Percentiles rank a stretch among this genome's conserved stretches.
Conservation (phyloP, 352 stramenopile genomes). For the Globisporangium nodosum region DNA sequence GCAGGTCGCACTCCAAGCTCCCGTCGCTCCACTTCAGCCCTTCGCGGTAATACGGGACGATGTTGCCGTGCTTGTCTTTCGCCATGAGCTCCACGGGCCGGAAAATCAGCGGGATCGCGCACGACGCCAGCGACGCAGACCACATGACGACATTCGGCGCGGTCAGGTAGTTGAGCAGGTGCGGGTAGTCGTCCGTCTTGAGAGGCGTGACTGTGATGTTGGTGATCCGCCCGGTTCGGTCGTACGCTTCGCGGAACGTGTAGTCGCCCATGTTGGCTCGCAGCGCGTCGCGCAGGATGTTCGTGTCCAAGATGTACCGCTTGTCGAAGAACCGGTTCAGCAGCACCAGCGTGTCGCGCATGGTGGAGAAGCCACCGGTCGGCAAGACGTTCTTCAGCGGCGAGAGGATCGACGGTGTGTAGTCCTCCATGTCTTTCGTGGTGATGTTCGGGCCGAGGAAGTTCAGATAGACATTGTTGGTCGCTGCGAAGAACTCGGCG, state of each 20-base stretch:
- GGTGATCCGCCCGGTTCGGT: constrained; percentile 96
- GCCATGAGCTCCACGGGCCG: constrained; percentile 92
- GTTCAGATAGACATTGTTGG: constrained; percentile 37
- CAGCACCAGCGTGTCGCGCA: constrained; percentile 53
- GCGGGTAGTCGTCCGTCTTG: constrained; percentile 89
- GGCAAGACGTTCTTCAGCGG: constrained; percentile 42
- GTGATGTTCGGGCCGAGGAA: constrained; percentile 72
- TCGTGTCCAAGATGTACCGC: constrained; percentile 63
- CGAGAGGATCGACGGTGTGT: constrained; percentile 48
- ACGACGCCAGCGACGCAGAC: constrained; percentile 94
- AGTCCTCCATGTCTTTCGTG: constrained; percentile 46
- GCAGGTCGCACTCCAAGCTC: constrained; percentile 91
- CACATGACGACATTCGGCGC: constrained; percentile 98
- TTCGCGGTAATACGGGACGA: constrained; percentile 77
- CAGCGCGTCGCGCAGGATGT: constrained; percentile 62
- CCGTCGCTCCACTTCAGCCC: constrained; percentile 93
- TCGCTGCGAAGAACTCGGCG: constrained; percentile 39
- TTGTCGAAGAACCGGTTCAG: constrained; percentile 66
- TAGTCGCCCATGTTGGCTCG: constrained; percentile 94
- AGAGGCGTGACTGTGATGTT: constrained; percentile 98
- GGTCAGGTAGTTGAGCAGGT: constrained; percentile 98
- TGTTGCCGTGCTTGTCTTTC: constrained; percentile 88
- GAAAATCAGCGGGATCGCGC: constrained; percentile 94
- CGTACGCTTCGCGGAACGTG: constrained; percentile 98
- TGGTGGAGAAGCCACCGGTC: constrained; percentile 23